Conservation (phyloP, 345 rosid species). For the Populus euphratica region DNA sequence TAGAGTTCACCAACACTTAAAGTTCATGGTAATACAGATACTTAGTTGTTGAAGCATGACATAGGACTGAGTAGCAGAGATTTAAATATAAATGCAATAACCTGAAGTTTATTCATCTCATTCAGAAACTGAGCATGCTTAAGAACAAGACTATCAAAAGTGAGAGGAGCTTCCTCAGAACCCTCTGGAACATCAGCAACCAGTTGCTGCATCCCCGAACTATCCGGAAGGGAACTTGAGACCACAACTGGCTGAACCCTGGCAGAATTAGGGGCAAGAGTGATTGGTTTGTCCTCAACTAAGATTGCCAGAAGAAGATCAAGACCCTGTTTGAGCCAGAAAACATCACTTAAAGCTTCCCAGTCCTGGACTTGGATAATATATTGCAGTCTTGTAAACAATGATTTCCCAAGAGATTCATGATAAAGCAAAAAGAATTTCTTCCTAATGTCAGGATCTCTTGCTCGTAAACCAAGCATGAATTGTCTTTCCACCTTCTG, state of each 20-base stretch:
- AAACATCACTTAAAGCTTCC: slow-evolving; percentile 98
- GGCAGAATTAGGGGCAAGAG: slow-evolving; percentile 95
- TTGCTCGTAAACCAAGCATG: slow-evolving; percentile 95
- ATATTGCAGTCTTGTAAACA: slow-evolving; percentile 77
- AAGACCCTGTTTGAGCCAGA: slow-evolving; percentile 99
- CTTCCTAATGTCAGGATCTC: slow-evolving; percentile 85
- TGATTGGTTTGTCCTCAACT: slow-evolving; percentile 83
- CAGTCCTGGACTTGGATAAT: slow-evolving; percentile 90
- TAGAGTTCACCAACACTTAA: not conserved
- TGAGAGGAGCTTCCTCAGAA: slow-evolving; percentile 64
- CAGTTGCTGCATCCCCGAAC: slow-evolving; percentile 55
- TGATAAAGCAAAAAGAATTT: slow-evolving; percentile 83
- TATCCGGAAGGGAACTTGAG: slow-evolving; percentile 55
- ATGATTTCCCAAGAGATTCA: slow-evolving; percentile 69
- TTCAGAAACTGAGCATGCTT: slow-evolving; percentile 88
- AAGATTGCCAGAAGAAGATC: slow-evolving; percentile 92
- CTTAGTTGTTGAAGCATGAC: not conserved
- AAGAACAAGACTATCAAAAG: slow-evolving; percentile 73
- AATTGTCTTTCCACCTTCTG: slow-evolving; percentile 94
- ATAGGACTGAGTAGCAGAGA: not conserved
- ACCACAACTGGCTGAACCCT: slow-evolving; percentile 63
- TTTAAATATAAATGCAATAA: slow-evolving; percentile 20
- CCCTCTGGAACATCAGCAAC: slow-evolving; percentile 57
- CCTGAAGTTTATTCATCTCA: slow-evolving; percentile 91
- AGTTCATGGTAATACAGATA: not conserved